These are phyloP conservation scores for Cryphonectria naterciae DNA, from an alignment of 2,329 filamentous ascomycete genomes.

Conservation along the genomic window DNA sequence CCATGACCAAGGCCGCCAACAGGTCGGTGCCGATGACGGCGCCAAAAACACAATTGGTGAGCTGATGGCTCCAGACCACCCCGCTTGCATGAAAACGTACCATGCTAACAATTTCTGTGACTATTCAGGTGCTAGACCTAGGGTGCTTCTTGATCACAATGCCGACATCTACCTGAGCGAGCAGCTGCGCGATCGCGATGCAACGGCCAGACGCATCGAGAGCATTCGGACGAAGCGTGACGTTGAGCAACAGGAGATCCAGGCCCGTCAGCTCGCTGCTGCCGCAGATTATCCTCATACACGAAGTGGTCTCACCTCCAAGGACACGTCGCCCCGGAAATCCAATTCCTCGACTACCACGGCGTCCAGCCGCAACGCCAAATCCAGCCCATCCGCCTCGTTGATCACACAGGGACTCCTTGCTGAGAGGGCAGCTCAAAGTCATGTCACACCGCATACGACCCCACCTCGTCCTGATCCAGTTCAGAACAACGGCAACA, in stretches of 20 bases:
- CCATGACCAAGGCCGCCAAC: not conserved
- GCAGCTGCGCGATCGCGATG: slow-evolving; percentile 10
- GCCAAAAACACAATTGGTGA: not conserved
- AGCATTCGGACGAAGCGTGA: not conserved
- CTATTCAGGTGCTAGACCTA: not conserved
- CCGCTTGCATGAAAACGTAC: not conserved
- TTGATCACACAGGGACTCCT: slow-evolving; percentile 24
- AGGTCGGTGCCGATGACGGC: slow-evolving; percentile 6
- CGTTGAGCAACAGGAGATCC: slow-evolving; percentile 12
- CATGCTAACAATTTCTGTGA: slow-evolving; percentile 10
- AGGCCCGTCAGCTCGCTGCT: slow-evolving; percentile 15
- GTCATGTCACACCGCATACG: slow-evolving; percentile 24
- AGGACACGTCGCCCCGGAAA: slow-evolving; percentile 3
- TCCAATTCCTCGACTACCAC: slow-evolving; percentile 18
- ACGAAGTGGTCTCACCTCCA: not conserved
- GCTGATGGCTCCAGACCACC: slow-evolving; percentile 14
- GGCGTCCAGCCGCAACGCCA: slow-evolving; percentile 19
- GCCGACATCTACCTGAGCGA: slow-evolving; percentile 13
- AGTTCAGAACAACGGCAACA: not conserved
- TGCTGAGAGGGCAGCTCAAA: slow-evolving; percentile 16
- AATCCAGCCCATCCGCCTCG: slow-evolving; percentile 20
- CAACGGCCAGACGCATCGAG: slow-evolving; percentile 6
- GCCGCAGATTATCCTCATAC: slow-evolving; percentile 1
- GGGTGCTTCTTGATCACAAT: slow-evolving; percentile 10
- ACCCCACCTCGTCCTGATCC: slow-evolving; percentile 20